These are phyloP conservation scores for Acrocalymma vagum DNA, from an alignment of 2,329 filamentous ascomycete species.

Conservation along the genomic window DNA sequence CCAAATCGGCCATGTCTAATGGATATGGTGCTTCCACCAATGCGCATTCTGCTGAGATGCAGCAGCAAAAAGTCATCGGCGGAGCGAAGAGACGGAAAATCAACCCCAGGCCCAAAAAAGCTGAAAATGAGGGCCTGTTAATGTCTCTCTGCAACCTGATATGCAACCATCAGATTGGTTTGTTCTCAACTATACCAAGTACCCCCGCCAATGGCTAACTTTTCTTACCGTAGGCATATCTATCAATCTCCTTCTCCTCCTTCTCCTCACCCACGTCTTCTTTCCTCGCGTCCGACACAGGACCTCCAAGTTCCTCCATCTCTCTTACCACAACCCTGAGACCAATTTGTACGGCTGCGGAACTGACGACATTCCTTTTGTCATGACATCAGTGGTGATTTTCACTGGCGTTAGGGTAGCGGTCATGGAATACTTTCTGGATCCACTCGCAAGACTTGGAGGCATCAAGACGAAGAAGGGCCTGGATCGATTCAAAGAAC, in stretches of 20 bases:
- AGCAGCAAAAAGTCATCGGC: constrained; percentile 16
- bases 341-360: constrained; percentile 79
- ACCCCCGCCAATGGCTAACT: constrained; percentile 13
- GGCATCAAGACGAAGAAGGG: constrained; percentile 82
- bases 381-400: constrained; percentile 79
- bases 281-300: constrained; percentile 81
- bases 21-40: constrained; percentile 15
- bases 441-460: constrained; percentile 75
- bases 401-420: constrained; percentile 88
- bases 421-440: constrained; percentile 86
- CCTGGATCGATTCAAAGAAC: constrained; percentile 86
- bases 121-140: constrained; percentile 69
- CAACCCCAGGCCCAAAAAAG: constrained; percentile 53
- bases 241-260: constrained; percentile 82
- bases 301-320: constrained; percentile 86
- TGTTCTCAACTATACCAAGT: constrained; percentile 34
- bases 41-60: constrained; percentile 15
- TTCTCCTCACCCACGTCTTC: constrained; percentile 81
- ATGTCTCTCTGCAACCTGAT: constrained; percentile 73
- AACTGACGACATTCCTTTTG: constrained; percentile 79
- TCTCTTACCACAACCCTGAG: constrained; percentile 80
- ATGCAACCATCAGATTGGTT: constrained; percentile 83
- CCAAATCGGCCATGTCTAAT: constrained; percentile 21
- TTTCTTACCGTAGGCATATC: constrained; percentile 73
- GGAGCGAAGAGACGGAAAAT: constrained; percentile 26